Evolutionary conservation across 371 early-diverging fungal species (phyloP).

Genomic region (Apophysomyces trapeziformis): DNA sequence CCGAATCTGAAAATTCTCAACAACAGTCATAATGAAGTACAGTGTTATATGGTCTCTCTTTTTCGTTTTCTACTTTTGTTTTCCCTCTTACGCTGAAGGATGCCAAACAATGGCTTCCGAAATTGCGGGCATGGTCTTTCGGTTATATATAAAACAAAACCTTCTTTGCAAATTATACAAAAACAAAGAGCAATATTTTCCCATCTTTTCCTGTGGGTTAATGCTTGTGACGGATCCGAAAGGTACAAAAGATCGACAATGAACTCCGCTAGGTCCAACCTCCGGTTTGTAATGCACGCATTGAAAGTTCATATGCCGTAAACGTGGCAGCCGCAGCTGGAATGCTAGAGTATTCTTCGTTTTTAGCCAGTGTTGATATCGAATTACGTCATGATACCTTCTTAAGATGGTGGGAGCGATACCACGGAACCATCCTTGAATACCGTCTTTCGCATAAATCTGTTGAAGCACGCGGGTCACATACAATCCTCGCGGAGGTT

Average conservation of each 20-base stretch:
- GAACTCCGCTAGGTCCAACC: slow-evolving; percentile 32
- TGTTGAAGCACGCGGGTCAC: slow-evolving; percentile 52
- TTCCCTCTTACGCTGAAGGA: neutral
- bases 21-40: slow-evolving; percentile 17
- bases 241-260: too few relatives aligned
- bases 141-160: slow-evolving; percentile 13
- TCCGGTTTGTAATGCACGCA: slow-evolving; percentile 48
- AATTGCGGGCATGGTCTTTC: neutral
- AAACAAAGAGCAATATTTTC: neutral
- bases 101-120: neutral
- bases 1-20: slow-evolving; percentile 8
- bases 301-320: slow-evolving; percentile 75
- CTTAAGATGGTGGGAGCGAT: slow-evolving; percentile 60
- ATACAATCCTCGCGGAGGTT: slow-evolving; percentile 69
- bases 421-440: slow-evolving; percentile 65
- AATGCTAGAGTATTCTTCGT: slow-evolving; percentile 42
- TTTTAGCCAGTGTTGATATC: neutral
- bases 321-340: slow-evolving; percentile 83
- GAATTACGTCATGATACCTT: slow-evolving; percentile 28
- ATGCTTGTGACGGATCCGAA: too few relatives aligned
- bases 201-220: too few relatives aligned
- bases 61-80: slow-evolving; percentile 10
- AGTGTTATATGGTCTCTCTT: slow-evolving; percentile 5
- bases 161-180: neutral
- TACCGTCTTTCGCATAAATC: slow-evolving; percentile 60